These are phyloP conservation scores for Candida sp. DNA, from an alignment of 1,139 yeast species.

Conservation along the genomic window DNA sequence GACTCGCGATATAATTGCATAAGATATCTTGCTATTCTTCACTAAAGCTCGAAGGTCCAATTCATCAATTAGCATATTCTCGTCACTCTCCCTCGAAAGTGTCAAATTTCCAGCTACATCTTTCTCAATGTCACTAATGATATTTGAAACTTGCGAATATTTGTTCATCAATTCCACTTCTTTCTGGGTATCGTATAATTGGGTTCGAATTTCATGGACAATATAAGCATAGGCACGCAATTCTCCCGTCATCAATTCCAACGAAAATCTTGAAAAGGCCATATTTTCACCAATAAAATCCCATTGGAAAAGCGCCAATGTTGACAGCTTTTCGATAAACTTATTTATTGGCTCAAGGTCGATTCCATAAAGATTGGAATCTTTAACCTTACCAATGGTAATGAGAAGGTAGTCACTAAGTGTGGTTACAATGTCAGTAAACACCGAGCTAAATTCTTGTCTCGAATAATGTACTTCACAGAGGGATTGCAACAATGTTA, in stretches of 20 bases:
- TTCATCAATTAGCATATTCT: neutral
- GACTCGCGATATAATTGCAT: neutral
- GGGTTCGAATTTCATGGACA: neutral
- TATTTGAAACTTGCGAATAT: neutral
- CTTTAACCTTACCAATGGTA: neutral
- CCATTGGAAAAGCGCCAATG: neutral
- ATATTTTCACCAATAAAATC: neutral
- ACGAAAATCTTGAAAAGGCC: neutral
- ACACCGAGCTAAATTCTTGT: neutral
- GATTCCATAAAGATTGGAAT: neutral
- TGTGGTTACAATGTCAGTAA: neutral
- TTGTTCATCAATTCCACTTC: neutral
- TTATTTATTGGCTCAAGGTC: neutral
- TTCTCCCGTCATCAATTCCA: neutral
- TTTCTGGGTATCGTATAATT: neutral
- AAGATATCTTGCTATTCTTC: neutral
- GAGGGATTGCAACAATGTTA: constrained; percentile 1
- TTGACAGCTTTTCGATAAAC: neutral
- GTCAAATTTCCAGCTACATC: neutral
- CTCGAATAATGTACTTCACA: constrained; percentile 8
- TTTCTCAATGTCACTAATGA: neutral
- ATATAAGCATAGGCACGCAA: neutral
- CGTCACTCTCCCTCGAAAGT: neutral
- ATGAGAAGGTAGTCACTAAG: neutral
- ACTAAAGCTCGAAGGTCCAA: neutral